Evolutionary conservation across 257 asterid species (phyloP).

Genomic region (Fraxinus pennsylvanica): DNA sequence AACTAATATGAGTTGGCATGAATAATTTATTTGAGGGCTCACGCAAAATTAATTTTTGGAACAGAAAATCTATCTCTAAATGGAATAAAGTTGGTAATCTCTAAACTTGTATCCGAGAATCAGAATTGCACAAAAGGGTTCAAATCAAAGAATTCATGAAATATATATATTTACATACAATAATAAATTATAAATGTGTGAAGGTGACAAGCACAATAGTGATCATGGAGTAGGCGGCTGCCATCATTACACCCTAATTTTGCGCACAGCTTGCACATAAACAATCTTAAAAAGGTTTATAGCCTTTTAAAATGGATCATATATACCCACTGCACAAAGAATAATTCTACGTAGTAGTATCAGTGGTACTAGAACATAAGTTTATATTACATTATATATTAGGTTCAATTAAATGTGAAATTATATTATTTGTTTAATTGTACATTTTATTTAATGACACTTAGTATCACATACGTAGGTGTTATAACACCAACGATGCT

Average conservation of each 20-base stretch:
- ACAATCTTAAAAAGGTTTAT: neutral
- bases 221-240: conserved; percentile 40
- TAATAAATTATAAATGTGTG: conserved; percentile 11
- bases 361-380: no score
- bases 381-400: no score
- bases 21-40: neutral
- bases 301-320: conserved; percentile 3
- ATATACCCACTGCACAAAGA: neutral
- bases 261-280: neutral
- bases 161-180: neutral
- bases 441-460: no score
- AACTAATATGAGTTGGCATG: neutral
- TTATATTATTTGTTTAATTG: no score
- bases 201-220: conserved; percentile 28
- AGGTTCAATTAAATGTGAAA: no score
- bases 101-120: conserved; percentile 17
- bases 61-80: neutral
- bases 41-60: neutral
- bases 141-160: neutral
- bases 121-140: conserved; percentile 14
- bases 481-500: no score
- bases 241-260: conserved; percentile 14
- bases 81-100: conserved; percentile 19
- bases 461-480: no score
- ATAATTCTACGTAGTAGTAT: no score